Conservation (phyloP, 768 basidiomycete species). For the Pulveroboletus sp. region DNA sequence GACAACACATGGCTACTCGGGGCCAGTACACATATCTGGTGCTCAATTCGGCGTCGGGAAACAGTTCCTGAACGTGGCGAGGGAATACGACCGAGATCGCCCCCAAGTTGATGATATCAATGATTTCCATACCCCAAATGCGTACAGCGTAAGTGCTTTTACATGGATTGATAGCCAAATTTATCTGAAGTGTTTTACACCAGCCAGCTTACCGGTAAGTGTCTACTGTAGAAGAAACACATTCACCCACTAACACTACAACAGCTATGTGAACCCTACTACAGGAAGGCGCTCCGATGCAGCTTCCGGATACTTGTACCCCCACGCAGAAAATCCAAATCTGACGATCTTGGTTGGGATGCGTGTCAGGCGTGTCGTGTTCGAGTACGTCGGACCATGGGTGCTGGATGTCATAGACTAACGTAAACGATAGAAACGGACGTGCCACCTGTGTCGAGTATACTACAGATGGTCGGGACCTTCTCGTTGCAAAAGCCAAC, state of each 20-base stretch:
- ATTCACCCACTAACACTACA: background rate
- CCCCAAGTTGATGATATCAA: slow-evolving; percentile 46
- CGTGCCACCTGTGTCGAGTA: slow-evolving; percentile 40
- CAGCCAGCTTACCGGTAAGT: slow-evolving; percentile 21
- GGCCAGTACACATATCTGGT: slow-evolving; percentile 28
- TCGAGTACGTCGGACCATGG: slow-evolving; percentile 31
- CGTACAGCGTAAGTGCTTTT: slow-evolving; percentile 24
- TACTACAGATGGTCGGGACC: slow-evolving; percentile 14
- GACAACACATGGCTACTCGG: slow-evolving; percentile 36
- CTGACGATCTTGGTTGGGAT: slow-evolving; percentile 32
- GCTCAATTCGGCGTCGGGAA: slow-evolving; percentile 21
- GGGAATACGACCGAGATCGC: slow-evolving; percentile 46
- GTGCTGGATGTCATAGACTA: background rate
- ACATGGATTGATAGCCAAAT: no score
- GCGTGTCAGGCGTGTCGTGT: slow-evolving; percentile 33
- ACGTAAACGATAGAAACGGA: slow-evolving; percentile 23
- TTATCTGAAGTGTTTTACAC: background rate
- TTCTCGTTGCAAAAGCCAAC: slow-evolving; percentile 26
- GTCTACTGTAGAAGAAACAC: background rate
- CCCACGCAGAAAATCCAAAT: slow-evolving; percentile 28
- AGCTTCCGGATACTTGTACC: slow-evolving; percentile 39
- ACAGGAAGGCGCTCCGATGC: slow-evolving; percentile 34
- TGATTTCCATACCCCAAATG: slow-evolving; percentile 33
- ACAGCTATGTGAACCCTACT: slow-evolving; percentile 52
- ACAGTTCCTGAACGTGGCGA: slow-evolving; percentile 47